A percentile compares a stretch with the other conserved stretches of the same genome.
Conservation (phyloP, 164 flowering plant species). For the Protea cynaroides region DNA sequence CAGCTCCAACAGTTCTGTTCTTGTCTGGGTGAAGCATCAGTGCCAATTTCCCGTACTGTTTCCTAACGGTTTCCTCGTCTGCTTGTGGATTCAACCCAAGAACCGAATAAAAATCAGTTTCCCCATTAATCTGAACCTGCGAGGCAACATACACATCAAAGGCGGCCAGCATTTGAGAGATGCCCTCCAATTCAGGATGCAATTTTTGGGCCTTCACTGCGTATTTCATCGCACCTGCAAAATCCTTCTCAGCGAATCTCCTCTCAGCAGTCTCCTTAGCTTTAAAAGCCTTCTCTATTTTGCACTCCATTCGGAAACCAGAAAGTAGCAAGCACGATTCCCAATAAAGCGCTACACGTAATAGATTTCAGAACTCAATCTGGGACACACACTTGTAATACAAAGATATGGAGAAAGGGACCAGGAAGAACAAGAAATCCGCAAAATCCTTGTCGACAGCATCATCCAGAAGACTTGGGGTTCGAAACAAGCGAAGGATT, state of each 20-base stretch:
- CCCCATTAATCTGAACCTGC: slow-evolving; percentile 42
- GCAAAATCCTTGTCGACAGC: slow-evolving; percentile 7
- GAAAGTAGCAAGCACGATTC: slow-evolving; percentile 2
- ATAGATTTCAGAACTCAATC: not conserved
- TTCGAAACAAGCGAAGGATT: not conserved
- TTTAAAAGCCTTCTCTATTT: slow-evolving; percentile 56
- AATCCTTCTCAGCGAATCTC: slow-evolving; percentile 52
- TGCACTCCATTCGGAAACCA: slow-evolving; percentile 44
- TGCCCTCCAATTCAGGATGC: slow-evolving; percentile 61
- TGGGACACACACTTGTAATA: not conserved
- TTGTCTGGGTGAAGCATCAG: slow-evolving; percentile 80
- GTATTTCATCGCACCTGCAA: slow-evolving; percentile 48
- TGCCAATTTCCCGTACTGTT: slow-evolving; percentile 67
- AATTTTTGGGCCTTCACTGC: slow-evolving; percentile 62
- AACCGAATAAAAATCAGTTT: slow-evolving; percentile 56
- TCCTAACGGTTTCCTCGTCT: slow-evolving; percentile 46
- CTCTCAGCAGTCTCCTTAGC: slow-evolving; percentile 60
- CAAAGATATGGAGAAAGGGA: not conserved
- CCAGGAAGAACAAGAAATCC: not conserved
- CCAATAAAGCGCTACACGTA: slow-evolving; percentile 17
- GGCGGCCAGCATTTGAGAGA: slow-evolving; percentile 74
- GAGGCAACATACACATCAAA: slow-evolving; percentile 63
- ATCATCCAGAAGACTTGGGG: not conserved
- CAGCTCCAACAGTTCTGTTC: slow-evolving; percentile 75
- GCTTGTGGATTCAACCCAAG: slow-evolving; percentile 64